A percentile compares a stretch with the other conserved stretches of the same genome.
Conservation (phyloP, 2,329 filamentous ascomycete species). For the Aspergillus uvarum region DNA sequence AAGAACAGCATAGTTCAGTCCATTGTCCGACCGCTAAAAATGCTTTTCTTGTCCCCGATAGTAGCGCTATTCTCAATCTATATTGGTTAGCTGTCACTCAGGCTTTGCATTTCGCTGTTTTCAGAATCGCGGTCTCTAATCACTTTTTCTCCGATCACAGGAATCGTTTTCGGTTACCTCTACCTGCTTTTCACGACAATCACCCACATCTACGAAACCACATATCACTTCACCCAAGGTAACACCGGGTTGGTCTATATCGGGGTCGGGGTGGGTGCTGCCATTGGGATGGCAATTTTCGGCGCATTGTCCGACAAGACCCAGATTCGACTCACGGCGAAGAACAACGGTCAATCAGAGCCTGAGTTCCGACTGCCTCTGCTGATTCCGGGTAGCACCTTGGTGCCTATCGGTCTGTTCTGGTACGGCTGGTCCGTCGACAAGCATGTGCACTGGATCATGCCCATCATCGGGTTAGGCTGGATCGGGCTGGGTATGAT, state of each 20-base stretch:
- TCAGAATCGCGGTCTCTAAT: background rate
- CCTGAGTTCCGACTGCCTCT: background rate
- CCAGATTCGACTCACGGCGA: background rate
- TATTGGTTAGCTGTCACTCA: background rate
- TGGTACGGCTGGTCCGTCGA: background rate
- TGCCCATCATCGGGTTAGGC: background rate
- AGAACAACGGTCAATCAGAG: background rate
- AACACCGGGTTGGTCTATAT: background rate
- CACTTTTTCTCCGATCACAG: background rate
- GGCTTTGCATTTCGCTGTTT: background rate
- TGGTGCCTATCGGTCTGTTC: background rate
- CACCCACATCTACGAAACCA: background rate
- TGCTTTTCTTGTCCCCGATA: background rate
- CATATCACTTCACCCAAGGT: background rate
- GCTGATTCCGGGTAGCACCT: background rate
- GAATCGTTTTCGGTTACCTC: background rate
- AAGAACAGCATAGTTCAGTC: background rate
- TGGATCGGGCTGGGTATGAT: slow-evolving; percentile 2
- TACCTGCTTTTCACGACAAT: background rate
- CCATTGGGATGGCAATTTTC: background rate
- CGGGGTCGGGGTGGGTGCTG: background rate
- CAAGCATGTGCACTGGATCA: background rate
- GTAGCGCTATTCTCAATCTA: background rate
- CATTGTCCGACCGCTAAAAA: background rate
- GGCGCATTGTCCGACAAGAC: background rate